These are phyloP conservation scores for Nyctanthes arbortristis DNA, from an alignment of 257 asterid species.

Conservation along the genomic window DNA sequence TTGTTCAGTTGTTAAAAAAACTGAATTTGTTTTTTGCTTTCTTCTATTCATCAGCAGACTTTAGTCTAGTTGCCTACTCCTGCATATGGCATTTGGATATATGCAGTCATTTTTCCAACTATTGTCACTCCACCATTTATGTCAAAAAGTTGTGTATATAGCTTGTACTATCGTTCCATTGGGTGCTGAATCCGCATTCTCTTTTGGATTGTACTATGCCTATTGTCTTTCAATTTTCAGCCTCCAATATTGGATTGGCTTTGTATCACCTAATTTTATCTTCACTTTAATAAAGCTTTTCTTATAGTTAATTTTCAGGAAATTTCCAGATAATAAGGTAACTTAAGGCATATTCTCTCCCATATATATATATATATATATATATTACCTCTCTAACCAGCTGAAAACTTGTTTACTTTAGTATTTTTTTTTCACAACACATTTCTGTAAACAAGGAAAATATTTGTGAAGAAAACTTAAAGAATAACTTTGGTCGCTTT, in stretches of 20 bases:
- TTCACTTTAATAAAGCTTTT: neutral
- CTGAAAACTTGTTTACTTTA: no score
- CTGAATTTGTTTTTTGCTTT: neutral
- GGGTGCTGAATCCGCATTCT: neutral
- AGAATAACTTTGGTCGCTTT: no score
- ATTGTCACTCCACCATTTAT: slow-evolving; percentile 2
- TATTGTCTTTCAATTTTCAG: slow-evolving; percentile 3
- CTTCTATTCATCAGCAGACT: neutral
- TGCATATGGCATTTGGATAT: neutral
- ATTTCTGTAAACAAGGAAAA: no score
- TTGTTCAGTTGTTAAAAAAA: neutral
- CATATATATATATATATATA: no score
- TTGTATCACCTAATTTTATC: neutral
- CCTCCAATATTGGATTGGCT: neutral
- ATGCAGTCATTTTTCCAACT: neutral
- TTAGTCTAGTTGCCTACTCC: neutral
- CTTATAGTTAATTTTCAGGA: no score
- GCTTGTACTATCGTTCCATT: neutral
- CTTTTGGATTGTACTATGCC: no score
- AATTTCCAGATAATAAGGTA: neutral
- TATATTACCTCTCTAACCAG: no score
- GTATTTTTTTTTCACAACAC: no score
- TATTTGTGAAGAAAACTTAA: no score
- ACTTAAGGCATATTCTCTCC: no score
- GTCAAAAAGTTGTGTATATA: neutral